Base-by-base conservation (phyloP, 148 eudicot species). In the Fagopyrum homotropicum region DNA sequence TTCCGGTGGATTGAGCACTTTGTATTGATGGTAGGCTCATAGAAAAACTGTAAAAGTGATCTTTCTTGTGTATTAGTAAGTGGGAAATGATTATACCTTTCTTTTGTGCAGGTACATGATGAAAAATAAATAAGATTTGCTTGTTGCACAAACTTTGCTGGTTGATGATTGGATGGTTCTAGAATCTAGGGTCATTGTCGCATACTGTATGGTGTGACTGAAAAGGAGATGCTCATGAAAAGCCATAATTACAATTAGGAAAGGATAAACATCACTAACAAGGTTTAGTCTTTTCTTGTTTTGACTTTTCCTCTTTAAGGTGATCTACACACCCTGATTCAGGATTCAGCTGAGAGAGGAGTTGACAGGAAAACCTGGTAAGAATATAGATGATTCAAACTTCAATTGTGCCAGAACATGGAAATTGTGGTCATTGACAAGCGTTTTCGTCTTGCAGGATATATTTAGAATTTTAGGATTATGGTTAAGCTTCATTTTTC, bases 331-430 rank as follows among this genome's bases (percentile, higher is more conserved):
- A 17, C 29, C 29, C 61, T 56, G 61, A 56, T 56, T 17, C 61
- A 56, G 61, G 61, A 56, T 56, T 17, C 61, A 56, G 61, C 29
- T 56, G 29, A 56, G 26, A 56, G 26, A 56, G n/a, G 61, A 56
- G 61, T 56, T 56, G 61, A 17, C 61, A 56, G 29, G 52, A 49
- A 49, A 49, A 14, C 52, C 15, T 2, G 29, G 61, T 56, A 56
- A 56, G 61, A 17, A 56, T 1, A 56, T n/a, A 6, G 22, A 56
- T 49, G 52, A 9, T 49, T 49, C 52, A 35, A 35, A 35, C 40
- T 35, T 35, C 40, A 2, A 35, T 35, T 35, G 2, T 0, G 40
- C 40, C 14, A 49, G 52, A 49, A 49, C 4, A 49, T 49, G 52
- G 52, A 49, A 49, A 49, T 49, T 9, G 11, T 49, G 52, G 12